Base-by-base conservation (phyloP, 1,139 yeast species). In the Diutina neorugosa region DNA sequence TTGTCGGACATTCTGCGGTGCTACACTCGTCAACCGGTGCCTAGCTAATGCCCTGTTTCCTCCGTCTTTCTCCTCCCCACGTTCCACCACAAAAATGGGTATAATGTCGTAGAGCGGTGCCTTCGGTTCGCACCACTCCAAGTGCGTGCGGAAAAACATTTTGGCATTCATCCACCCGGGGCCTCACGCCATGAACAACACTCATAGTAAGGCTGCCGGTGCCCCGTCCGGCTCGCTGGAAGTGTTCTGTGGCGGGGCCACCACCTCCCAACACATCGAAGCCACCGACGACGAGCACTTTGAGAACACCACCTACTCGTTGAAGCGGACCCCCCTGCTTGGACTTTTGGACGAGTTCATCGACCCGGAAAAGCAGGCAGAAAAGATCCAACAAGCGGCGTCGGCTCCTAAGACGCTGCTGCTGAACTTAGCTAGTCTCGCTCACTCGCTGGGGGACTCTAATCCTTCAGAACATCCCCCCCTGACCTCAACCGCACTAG, bases 301-400 rank as follows among this genome's bases (percentile, higher is more conserved):
- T 62, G 77, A 81, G 56, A 80, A 78, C 57, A 79, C 89, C 12
- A 79, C 94, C 2, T 89, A 86, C 66, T 83, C 83, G 61, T 71
- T 89, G 62, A 89, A 88, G 63, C 72, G 96, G 62, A 89, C 96
- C 34, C 77, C 94, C 62, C 86, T 95, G 7, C 74, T 88, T 76
- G 96, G 96, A 1, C 66, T 87, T 21, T 71, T 89, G 59, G 96
- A 86, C 63, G 87, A 83, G 59, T 85, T 78, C 61, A 81, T 84
- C 52, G 57, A 61, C 55, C 59, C 59, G 50, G 57, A 57, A 20
- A 53, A 55, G 31, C 58, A 60, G 51, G 57, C 37, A 20, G 34
- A 40, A 16, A 20, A 20, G 12, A 57, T 57, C 18, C 57, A 55
- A 19, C 50, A 21, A 18, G 5, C 18, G 19, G 9, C 27, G 20